Evolutionary conservation across 2,329 filamentous ascomycete species (phyloP).

Genomic region (Colletotrichum sp.): DNA sequence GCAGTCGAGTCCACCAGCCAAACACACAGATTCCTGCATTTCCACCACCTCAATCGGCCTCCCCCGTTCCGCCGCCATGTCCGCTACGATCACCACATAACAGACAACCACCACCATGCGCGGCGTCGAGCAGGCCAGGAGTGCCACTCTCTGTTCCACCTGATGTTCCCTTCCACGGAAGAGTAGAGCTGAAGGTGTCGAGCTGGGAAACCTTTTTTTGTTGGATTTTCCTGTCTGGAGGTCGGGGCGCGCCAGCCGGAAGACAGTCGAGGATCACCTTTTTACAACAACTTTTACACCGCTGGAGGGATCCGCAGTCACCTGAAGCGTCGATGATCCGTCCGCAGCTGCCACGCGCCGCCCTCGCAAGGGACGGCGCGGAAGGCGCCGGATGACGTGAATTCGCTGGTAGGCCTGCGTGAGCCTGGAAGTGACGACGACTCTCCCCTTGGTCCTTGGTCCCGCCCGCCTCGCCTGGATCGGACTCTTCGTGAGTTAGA

Average conservation of each 20-base stretch:
- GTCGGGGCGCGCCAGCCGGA: background rate
- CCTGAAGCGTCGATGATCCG: conserved; percentile 27
- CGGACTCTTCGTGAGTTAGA: conserved; percentile 13
- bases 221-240: conserved; percentile 8
- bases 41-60: conserved; percentile 10
- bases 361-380: background rate
- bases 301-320: conserved; percentile 12
- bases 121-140: conserved; percentile 16
- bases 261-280: conserved; percentile 2
- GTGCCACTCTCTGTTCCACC: conserved; percentile 19
- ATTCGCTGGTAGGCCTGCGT: conserved; percentile 23
- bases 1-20: conserved; percentile 18
- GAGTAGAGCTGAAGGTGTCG: conserved; percentile 3
- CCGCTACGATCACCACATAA: background rate
- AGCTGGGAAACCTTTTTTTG: background rate
- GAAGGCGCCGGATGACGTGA: conserved; percentile 15
- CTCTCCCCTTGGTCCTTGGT: background rate
- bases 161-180: background rate
- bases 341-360: conserved; percentile 23
- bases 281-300: background rate
- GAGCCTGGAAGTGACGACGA: conserved; percentile 24
- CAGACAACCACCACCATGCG: background rate
- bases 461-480: conserved; percentile 8
- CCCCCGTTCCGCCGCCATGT: conserved; percentile 14
- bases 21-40: conserved; percentile 14